Evolutionary conservation across 805 yeast genomes (phyloP), one percentile per base, ranked within the genome.

Genomic region (Metschnikowia cubensis): DNA sequence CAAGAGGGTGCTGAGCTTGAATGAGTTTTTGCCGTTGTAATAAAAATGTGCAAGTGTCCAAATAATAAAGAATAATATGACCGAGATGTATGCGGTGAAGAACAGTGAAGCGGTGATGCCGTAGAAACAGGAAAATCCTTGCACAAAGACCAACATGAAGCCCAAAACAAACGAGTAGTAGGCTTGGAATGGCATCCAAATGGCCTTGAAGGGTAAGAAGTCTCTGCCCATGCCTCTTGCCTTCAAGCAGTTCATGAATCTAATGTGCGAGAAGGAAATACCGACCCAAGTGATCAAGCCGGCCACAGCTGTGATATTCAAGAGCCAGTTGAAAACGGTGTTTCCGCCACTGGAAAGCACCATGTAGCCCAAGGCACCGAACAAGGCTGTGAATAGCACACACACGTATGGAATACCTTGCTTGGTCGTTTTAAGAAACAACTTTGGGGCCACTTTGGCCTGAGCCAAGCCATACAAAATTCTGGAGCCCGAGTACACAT

Each of bases 271-370:
- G 42, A 78, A 66, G 29, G 83, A 75, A 53, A 85, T 84, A 63
- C 81, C 78, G 44, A 82, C 76, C 91, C 91, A 84, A 15, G 87
- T 77, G 57, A 85, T 82, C 56, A 85, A 75, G 51, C 91, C 91
- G 10, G 90, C 84, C 44, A 85, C 84, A 29, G 87, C 87, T n/a
- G 88, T 79, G 58, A 86, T 84, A 65, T 84, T 85, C 57, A 85
- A 69, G 51, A 86, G 73, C 91, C 91, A 86, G 61, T 77, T 70
- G 70, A 86, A 86, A 31, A 83, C 90, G 3, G 76, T 73, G 37
- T 64, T 62, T 50, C 86, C 86, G 50, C 77, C 70, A 18, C 69
- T 64, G 5, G 84, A 75, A 38, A 69, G 69, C 17, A 80, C 80
- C 68, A 86, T 67, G 70, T 78, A 84, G 2, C 83, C 89, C 50